These are phyloP conservation scores for Barnettozyma siamensis DNA, from an alignment of 805 yeast species.

Conservation along the genomic window DNA sequence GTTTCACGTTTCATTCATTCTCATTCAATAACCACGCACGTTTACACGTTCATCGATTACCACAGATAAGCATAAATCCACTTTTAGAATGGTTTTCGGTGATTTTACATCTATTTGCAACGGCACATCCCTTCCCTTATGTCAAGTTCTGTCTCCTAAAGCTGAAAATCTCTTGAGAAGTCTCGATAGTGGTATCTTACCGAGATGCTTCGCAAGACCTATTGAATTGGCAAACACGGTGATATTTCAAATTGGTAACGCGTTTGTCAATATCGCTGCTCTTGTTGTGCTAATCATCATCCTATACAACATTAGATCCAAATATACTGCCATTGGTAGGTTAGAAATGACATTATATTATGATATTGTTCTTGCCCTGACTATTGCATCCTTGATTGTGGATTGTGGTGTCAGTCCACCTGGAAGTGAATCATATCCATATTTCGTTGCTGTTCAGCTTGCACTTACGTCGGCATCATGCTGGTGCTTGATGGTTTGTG, in stretches of 20 bases:
- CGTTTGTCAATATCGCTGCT: constrained; percentile 77
- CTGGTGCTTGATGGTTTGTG: constrained; percentile 62
- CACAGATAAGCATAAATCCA: too few relatives aligned
- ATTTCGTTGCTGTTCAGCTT: constrained; percentile 76
- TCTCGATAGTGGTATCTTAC: constrained; percentile 55
- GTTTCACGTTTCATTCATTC: too few relatives aligned
- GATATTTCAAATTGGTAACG: constrained; percentile 83
- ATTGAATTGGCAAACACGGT: constrained; percentile 87
- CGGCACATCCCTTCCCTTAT: constrained; percentile 69
- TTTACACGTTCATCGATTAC: too few relatives aligned
- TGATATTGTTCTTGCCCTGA: constrained; percentile 51
- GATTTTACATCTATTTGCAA: constrained; percentile 55
- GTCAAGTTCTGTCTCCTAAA: constrained; percentile 63
- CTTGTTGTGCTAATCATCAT: constrained; percentile 61
- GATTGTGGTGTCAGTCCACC: constrained; percentile 94
- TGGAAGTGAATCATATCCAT: constrained; percentile 66
- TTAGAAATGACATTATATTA: constrained; percentile 76
- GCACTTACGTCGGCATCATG: constrained; percentile 72
- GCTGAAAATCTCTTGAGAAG: constrained; percentile 23
- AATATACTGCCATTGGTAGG: constrained; percentile 94
- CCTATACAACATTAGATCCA: constrained; percentile 68
- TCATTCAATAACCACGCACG: too few relatives aligned
- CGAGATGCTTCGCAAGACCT: constrained; percentile 79
- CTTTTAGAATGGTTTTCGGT: constrained; percentile 53
- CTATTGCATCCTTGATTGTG: constrained; percentile 65